A percentile compares a stretch with the other conserved stretches of the same genome.
phyloP scores from a whole-genome alignment of 441 rosid genomes.

The Geranium incanum region DNA sequence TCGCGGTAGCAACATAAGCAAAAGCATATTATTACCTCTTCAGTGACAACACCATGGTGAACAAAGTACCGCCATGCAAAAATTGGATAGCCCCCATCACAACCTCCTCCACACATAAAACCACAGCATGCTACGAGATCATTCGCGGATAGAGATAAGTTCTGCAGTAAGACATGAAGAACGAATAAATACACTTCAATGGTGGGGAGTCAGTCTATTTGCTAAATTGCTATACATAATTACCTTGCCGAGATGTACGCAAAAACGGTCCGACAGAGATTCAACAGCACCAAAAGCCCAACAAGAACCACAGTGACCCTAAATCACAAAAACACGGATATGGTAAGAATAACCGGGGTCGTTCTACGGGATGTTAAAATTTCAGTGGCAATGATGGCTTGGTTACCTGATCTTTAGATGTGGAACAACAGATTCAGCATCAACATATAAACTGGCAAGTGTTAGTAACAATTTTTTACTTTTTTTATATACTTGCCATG shows the following conservation, averaged over 20 bases:
- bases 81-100: slow-evolving; percentile 79
- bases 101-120: slow-evolving; percentile 76
- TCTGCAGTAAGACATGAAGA: slow-evolving; percentile 39
- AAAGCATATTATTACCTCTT: slow-evolving; percentile 50
- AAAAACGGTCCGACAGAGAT: slow-evolving; percentile 83
- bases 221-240: slow-evolving; percentile 1
- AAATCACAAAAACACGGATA: slow-evolving; percentile 23
- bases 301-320: slow-evolving; percentile 98
- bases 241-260: slow-evolving; percentile 76
- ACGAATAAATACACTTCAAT: not conserved
- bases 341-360: not conserved
- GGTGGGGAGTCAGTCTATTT: not conserved
- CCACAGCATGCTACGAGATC: slow-evolving; percentile 96
- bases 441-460: slow-evolving; percentile 23
- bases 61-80: slow-evolving; percentile 74
- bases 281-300: slow-evolving; percentile 99
- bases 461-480: slow-evolving; percentile 24
- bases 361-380: not conserved
- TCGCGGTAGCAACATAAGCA: slow-evolving; percentile 8
- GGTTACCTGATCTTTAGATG: slow-evolving; percentile 56
- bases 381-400: not conserved
- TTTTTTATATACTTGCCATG: not conserved
- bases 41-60: slow-evolving; percentile 75
- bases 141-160: slow-evolving; percentile 76
- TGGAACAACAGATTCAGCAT: slow-evolving; percentile 23